Conservation (phyloP, 139 green algal genomes). For the Chlorella sp. region DNA sequence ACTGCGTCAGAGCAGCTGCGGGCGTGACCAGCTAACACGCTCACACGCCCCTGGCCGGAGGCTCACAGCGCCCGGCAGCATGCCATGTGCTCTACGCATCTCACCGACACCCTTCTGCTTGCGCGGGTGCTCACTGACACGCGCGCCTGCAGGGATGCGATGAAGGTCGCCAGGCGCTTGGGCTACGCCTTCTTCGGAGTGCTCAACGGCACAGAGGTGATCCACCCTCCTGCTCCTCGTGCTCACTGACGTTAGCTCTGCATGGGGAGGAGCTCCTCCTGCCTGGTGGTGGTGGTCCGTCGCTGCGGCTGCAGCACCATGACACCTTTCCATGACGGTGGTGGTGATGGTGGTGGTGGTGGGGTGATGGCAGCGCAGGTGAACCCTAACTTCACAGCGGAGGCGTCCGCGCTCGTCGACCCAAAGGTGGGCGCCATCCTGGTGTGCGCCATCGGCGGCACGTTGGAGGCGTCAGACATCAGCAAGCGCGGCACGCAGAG, state of each 20-base stretch:
- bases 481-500: constrained; percentile 10
- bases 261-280: too few species aligned
- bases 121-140: too few species aligned
- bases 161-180: constrained; percentile 40
- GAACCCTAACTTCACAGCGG: background rate
- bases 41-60: too few species aligned
- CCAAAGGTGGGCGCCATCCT: constrained; percentile 1
- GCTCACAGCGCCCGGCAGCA: too few species aligned
- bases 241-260: too few species aligned
- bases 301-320: too few species aligned
- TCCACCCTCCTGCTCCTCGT: background rate
- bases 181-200: constrained; percentile 69
- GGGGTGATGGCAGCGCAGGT: background rate
- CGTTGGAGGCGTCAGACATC: background rate
- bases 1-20: too few species aligned
- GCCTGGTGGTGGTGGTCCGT: too few species aligned
- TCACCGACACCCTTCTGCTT: background rate
- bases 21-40: too few species aligned
- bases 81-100: too few species aligned
- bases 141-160: constrained; percentile 24
- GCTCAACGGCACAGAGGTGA: constrained; percentile 57
- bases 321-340: too few species aligned
- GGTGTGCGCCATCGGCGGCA: background rate
- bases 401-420: background rate
- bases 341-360: too few species aligned